Evolutionary conservation across 345 rosid species (phyloP).

Genomic region (Hibiscus trionum): DNA sequence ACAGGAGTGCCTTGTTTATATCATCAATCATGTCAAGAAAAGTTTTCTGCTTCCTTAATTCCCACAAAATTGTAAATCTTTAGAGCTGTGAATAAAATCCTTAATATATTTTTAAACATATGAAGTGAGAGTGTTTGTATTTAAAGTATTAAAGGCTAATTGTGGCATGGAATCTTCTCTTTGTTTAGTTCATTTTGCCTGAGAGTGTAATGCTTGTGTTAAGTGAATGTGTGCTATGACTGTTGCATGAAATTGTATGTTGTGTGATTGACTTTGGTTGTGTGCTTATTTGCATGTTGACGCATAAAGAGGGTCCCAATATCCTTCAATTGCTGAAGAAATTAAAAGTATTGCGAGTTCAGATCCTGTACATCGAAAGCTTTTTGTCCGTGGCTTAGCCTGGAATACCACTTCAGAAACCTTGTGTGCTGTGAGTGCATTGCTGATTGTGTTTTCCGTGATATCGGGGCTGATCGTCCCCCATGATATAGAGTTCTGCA

Average conservation of each 20-base stretch:
- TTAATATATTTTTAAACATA: neutral
- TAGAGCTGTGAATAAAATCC: no score
- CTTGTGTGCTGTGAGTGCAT: slow-evolving; percentile 80
- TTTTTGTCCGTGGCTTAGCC: slow-evolving; percentile 80
- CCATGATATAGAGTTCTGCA: slow-evolving; percentile 4
- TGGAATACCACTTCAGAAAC: slow-evolving; percentile 72
- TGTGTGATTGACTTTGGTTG: slow-evolving; percentile 63
- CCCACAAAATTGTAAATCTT: no score
- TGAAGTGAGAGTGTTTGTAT: neutral
- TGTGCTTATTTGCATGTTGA: slow-evolving; percentile 66
- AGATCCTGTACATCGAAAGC: slow-evolving; percentile 73
- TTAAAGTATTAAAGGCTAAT: neutral
- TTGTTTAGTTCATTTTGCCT: slow-evolving; percentile 9
- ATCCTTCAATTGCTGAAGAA: slow-evolving; percentile 75
- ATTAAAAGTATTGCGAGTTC: slow-evolving; percentile 61
- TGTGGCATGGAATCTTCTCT: neutral
- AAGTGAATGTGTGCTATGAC: slow-evolving; percentile 7
- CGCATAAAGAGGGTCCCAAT: slow-evolving; percentile 64
- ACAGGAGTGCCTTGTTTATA: neutral
- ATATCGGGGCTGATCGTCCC: slow-evolving; percentile 20
- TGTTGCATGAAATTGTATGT: slow-evolving; percentile 30
- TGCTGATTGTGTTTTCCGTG: slow-evolving; percentile 42
- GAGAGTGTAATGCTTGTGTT: slow-evolving; percentile 17
- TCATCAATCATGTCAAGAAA: neutral
- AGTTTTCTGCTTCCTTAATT: neutral